Evolutionary conservation across 192 early-diverging fungal genomes (phyloP), one percentile per base, ranked within the genome.

Genomic region (Rhizophagus clarus): DNA sequence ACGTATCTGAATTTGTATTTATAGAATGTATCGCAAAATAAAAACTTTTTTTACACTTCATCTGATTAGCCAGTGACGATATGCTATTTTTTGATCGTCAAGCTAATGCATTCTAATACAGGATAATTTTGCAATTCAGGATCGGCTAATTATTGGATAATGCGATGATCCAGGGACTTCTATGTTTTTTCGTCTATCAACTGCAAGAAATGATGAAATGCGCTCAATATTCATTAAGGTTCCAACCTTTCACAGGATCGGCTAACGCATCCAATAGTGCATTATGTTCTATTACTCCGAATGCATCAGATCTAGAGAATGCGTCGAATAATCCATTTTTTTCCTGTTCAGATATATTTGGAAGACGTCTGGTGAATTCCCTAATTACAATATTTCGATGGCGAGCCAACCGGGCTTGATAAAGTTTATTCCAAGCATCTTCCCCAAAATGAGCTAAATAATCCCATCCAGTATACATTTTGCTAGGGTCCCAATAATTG

Each of bases 321-420:
- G 63, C 63, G 24, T 66, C 63, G 15, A 66, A 29, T 66, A 66
- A 31, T 26, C 9, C 29, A 66, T 66, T 66, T 66, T 66, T 66
- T 66, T 0, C 63, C 28, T 66, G 24, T 7, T 66, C 63, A 28
- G 24, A 66, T 7, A 66, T 26, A 26, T 66, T 31, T 4, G 24
- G 63, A 66, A 66, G 26, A 9, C 26, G n/a, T 3, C 63, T 66
- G 24, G 29, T 66, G n/a, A 66, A 28, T 66, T 26, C 0, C 28
- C 26, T 66, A 31, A 66, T 24, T 1, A 66, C n/a, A 26, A 66
- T 66, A 66, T 31, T 64, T 24, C 28, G 62, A 29, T 64, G 62
- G n/a, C n/a, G n/a, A 64, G 62, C 62, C 15, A 28, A 28, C 29
- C 29, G n/a, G 10, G 63, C 63, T 29, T 66, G n/a, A 66, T 3